phyloP scores from a whole-genome alignment of 345 rosid genomes.

The Citrus glauca region DNA sequence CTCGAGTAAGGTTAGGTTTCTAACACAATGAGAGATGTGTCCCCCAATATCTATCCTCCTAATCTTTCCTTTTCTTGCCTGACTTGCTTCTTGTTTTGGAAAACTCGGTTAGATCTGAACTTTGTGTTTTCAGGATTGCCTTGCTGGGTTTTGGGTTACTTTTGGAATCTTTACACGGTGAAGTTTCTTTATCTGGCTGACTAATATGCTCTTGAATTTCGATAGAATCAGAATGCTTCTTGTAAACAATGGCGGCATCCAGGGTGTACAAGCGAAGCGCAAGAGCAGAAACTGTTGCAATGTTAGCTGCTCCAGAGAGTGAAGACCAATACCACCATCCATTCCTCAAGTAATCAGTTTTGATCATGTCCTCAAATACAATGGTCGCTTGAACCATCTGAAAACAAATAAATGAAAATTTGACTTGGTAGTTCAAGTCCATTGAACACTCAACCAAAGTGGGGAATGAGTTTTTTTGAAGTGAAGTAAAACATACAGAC shows the following conservation, averaged over 20 bases:
- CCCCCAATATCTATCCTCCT: not conserved
- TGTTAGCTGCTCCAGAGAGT: slow-evolving; percentile 28
- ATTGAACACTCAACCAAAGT: not conserved
- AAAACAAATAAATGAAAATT: not conserved
- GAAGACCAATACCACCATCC: slow-evolving; percentile 45
- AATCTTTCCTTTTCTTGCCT: slow-evolving; percentile 7
- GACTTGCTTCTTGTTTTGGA: not conserved
- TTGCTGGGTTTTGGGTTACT: slow-evolving; percentile 14
- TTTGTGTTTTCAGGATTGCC: not conserved
- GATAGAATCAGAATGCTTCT: slow-evolving; percentile 11
- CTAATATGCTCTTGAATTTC: slow-evolving; percentile 8
- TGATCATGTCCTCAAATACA: slow-evolving; percentile 34
- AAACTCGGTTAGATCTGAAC: not conserved
- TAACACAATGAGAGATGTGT: not conserved
- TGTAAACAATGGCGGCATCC: slow-evolving; percentile 36
- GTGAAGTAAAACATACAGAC: slow-evolving; percentile 11
- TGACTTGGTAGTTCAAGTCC: not conserved
- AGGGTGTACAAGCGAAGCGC: slow-evolving; percentile 33
- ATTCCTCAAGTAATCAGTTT: slow-evolving; percentile 26
- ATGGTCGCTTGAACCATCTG: slow-evolving; percentile 41
- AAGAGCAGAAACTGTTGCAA: slow-evolving; percentile 30
- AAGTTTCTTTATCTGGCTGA: not conserved
- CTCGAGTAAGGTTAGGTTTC: not conserved
- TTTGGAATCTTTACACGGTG: not conserved
- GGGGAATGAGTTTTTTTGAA: not conserved